Evolutionary conservation across 2,329 filamentous ascomycete species (phyloP), one percentile per base, ranked within the genome.

Genomic region (Xylaria polymorpha): DNA sequence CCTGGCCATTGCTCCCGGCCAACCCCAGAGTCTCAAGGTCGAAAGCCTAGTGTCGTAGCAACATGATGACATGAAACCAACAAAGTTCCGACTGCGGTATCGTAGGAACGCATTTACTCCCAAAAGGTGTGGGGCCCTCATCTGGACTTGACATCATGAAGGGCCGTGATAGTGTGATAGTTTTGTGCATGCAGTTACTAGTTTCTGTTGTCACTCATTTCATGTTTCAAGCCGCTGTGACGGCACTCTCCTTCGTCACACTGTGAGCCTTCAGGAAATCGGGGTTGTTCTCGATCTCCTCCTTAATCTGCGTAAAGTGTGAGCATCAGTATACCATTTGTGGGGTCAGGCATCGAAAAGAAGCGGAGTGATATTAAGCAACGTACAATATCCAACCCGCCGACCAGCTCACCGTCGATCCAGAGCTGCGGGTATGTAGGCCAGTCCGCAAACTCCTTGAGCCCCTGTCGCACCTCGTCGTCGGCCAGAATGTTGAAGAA

Each of bases 401-500:
- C 95, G 25, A 98, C 91, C 59, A 99, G 84, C 80, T 98, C 94
- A 15, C 96, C 95, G 69, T 91, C 88, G 14, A 97, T 89, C 90
- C 95, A 99, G 71, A 99, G 84, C 81, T 99, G 96, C 22, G 96
- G 96, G 82, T 94, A 99, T 0, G 96, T 99, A 10, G 96, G 96
- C 96, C 96, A 99, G 71, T 98, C 96, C n/a, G 94, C 94, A 80
- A 90, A 98, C 82, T 96, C 93, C 86, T 99, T 99, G 77, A 99
- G 83, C 0, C 96, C 96, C 83, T 98, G 95, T 70, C 96, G 88
- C 57, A 99, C 96, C 81, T 98, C 95, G 77, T 99, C 95, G 79
- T 99, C 96, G 72, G 96, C 96, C 75, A 99, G 83, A 72, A 99
- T 99, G 80, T 99, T 98, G 86, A 99, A 99, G 85, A 99, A 99